Conservation (phyloP, 805 yeast species). For the Sugiyamaella americana region DNA sequence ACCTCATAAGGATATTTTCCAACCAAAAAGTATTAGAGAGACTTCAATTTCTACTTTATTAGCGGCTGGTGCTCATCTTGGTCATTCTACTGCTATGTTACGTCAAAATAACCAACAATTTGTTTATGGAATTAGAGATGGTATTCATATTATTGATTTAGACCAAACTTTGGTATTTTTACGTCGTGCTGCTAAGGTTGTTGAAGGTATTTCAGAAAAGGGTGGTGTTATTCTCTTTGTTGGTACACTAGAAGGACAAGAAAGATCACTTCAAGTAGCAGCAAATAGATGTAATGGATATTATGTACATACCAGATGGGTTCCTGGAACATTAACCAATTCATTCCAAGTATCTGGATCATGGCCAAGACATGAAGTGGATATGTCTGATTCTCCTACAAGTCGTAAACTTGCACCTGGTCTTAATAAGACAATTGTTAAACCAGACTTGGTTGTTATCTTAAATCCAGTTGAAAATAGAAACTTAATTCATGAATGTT, state of each 20-base stretch:
- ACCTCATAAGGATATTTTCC: conserved; percentile 59
- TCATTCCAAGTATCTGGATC: conserved; percentile 54
- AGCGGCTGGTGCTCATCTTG: conserved; percentile 93
- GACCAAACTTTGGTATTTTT: conserved; percentile 73
- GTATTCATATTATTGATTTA: conserved; percentile 85
- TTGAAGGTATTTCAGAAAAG: conserved; percentile 69
- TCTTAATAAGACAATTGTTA: conserved; percentile 48
- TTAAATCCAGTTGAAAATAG: conserved; percentile 85
- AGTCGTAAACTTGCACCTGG: conserved; percentile 47
- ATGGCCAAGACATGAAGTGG: conserved; percentile 69
- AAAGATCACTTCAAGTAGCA: conserved; percentile 67
- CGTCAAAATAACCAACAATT: conserved; percentile 80
- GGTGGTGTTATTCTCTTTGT: conserved; percentile 84
- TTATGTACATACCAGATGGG: conserved; percentile 81
- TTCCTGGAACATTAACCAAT: conserved; percentile 91
- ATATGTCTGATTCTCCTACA: conserved; percentile 64
- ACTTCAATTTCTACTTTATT: conserved; percentile 63
- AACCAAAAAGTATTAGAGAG: conserved; percentile 53
- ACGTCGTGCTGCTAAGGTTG: conserved; percentile 79
- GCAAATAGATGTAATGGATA: conserved; percentile 73
- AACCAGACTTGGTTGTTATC: conserved; percentile 84
- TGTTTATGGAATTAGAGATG: conserved; percentile 81
- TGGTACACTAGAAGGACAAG: conserved; percentile 78
- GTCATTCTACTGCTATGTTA: conserved; percentile 68
- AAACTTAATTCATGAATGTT: conserved; percentile 75